phyloP scores from a whole-genome alignment of 2,329 filamentous ascomycete species.

The Harringtonia lauricola region DNA sequence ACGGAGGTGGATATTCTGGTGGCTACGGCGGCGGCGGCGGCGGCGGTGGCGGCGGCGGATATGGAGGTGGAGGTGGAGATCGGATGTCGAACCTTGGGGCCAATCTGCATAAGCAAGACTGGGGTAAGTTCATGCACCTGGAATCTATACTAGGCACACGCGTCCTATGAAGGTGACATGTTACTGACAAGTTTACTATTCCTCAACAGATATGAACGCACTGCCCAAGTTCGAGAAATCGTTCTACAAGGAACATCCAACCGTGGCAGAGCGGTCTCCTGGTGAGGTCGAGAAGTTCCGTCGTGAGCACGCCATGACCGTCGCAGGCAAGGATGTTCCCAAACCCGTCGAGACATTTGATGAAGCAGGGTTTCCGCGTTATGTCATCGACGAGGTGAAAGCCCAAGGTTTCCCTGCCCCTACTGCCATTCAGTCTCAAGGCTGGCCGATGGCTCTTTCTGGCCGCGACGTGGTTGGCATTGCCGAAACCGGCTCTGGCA shows the following conservation, averaged over 20 bases:
- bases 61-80: conserved; percentile 66
- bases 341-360: conserved; percentile 96
- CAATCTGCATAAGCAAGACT: conserved; percentile 76
- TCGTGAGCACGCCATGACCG: conserved; percentile 70
- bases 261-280: conserved; percentile 61
- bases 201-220: conserved; percentile 53
- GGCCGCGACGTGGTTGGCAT: conserved; percentile 98
- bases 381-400: conserved; percentile 98
- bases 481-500: conserved; percentile 97
- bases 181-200: not conserved
- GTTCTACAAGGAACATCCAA: conserved; percentile 93
- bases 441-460: conserved; percentile 97
- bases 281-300: conserved; percentile 85
- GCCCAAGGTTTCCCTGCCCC: conserved; percentile 89
- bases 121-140: too few species aligned
- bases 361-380: conserved; percentile 91
- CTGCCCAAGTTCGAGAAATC: conserved; percentile 98
- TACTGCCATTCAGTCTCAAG: conserved; percentile 94
- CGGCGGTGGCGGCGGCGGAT: conserved; percentile 23
- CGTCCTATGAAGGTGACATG: not conserved
- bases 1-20: conserved; percentile 21
- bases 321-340: conserved; percentile 71
- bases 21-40: conserved; percentile 31
- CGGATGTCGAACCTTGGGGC: conserved; percentile 88
- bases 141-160: not conserved